Evolutionary conservation across 2,329 filamentous ascomycete species (phyloP), one percentile per base, ranked within the genome.

Genomic region (Aspergillus felis): DNA sequence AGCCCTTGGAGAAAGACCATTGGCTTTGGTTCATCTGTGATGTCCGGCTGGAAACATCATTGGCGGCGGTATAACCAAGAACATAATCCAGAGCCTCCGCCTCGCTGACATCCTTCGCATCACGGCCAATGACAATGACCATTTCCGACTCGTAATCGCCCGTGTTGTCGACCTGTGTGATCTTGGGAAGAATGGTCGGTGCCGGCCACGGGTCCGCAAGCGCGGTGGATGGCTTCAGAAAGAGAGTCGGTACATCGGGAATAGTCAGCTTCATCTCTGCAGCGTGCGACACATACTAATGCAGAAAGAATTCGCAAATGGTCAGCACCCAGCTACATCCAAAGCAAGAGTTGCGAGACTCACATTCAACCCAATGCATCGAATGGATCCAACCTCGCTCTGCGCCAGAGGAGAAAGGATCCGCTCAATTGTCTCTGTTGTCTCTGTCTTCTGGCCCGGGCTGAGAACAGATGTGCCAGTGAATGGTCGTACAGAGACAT

Each of bases 1-100:
- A 84, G 1, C 83, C 82, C 71, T 86, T 85, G 25, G 81, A 84
- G 67, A 81, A 86, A 57, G 78, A 82, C 77, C 81, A 84, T 66
- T 85, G 83, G 51, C 74, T 76, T 67, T 82, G 78, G 24, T 77
- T 74, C 63, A 81, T 77, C 73, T 87, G 84, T 54, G 76, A 77
- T 52, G 81, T 80, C 3, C 84, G 80, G 59, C 81, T 83, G 2
- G 84, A 86, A 6, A 88, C 80, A 66, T 88, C 85, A 71, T 88
- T 88, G 64, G 80, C 79, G 24, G 80, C 79, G 0, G 84, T 85
- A 68, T 88, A 88, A 28, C 86, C 85, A 1, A 88, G 79, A 4
- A 88, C 78, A 64, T 87, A 85, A 61, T 81, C 78, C 52, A 84
- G 67, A 4, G 84, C 84, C 28, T 86, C 79, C 0, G 74, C 77